A percentile compares a stretch with the other conserved stretches of the same genome.
These are phyloP conservation scores for Nepenthes alata DNA, from an alignment of 179 eudicot genomes.

Conservation along the genomic window DNA sequence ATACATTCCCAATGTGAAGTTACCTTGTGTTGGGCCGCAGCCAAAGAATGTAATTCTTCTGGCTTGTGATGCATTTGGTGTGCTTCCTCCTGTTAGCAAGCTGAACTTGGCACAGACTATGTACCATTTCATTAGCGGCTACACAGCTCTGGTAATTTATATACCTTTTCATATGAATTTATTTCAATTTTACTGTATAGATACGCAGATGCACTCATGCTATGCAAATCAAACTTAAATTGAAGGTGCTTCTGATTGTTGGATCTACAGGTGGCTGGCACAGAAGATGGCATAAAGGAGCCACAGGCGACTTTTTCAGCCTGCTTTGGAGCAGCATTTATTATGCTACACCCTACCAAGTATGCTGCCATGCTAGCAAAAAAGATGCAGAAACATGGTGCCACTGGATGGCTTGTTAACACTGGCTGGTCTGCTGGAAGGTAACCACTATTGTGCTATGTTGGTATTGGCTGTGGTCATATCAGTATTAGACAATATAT, in stretches of 20 bases:
- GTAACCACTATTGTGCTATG: constrained; percentile 13
- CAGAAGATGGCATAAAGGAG: constrained; percentile 85
- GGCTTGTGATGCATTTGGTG: constrained; percentile 94
- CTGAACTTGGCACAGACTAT: constrained; percentile 80
- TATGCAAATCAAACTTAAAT: neutral
- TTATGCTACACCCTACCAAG: constrained; percentile 89
- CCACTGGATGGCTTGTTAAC: constrained; percentile 94
- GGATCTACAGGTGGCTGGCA: constrained; percentile 61
- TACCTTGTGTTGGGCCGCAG: constrained; percentile 88
- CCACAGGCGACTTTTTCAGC: constrained; percentile 94
- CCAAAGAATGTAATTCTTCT: constrained; percentile 87
- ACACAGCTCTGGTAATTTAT: constrained; percentile 72
- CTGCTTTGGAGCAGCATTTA: constrained; percentile 93
- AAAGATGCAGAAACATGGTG: constrained; percentile 81
- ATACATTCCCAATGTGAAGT: constrained; percentile 78
- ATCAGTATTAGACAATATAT: too few species aligned
- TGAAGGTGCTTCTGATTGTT: neutral
- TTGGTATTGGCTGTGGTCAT: too few species aligned
- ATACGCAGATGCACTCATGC: too few species aligned
- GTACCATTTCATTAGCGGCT: constrained; percentile 99
- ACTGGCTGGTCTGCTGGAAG: constrained; percentile 99
- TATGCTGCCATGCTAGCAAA: constrained; percentile 89
- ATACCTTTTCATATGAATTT: neutral
- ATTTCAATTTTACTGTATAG: too few species aligned
- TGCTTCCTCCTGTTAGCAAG: constrained; percentile 94